Evolutionary conservation across 139 green algal genomes (phyloP), one percentile per base, ranked within the genome.

Genomic region (Pseudopediastrum boryanum): DNA sequence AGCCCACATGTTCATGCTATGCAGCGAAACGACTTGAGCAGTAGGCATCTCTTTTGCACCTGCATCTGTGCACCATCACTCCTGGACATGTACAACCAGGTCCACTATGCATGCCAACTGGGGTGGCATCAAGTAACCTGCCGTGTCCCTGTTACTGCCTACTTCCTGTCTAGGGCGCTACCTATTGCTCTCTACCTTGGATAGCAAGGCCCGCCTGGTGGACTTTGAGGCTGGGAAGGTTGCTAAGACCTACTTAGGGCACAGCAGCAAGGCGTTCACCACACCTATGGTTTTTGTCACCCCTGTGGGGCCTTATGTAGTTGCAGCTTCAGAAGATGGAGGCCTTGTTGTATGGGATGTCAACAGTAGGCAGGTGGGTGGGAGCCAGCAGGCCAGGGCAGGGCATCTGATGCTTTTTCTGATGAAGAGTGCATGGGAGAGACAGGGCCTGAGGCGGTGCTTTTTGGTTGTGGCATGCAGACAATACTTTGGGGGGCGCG

Each of bases 251-350:
- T 95, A 93, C 83, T 70, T 36, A 8, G 88, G 89, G 21, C 85
- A 93, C 83, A 70, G 50, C 42, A 92, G 90, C 82, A 63, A 78
- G 13, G 62, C 77, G 39, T 85, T 79, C 71, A 91, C 83, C 85
- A 77, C 85, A 35, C 76, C 23, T 23, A 42, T 29, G 7, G 35
- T 74, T 6, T 74, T 77, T 67, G 68, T 71, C 3, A 72, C 73
- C 5, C 29, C 31, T 2, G 50, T 83, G 29, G 65, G 62, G 9
- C 59, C 80, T 3, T 42, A 59, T 13, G 84, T 98, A 2, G 82
- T 96, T 1, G 89, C 78, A 25, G 95, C 95, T 8, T 94, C 87
- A 8, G 95, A 98, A 64, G 95, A 98, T 83, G 46, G 88, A 38
- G 66, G 66, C 63, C 76, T 98, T 19, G 91, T 84, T 67, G 41